Base-by-base conservation (phyloP, 2,329 filamentous ascomycete genomes). In the Fusarium newnesense region DNA sequence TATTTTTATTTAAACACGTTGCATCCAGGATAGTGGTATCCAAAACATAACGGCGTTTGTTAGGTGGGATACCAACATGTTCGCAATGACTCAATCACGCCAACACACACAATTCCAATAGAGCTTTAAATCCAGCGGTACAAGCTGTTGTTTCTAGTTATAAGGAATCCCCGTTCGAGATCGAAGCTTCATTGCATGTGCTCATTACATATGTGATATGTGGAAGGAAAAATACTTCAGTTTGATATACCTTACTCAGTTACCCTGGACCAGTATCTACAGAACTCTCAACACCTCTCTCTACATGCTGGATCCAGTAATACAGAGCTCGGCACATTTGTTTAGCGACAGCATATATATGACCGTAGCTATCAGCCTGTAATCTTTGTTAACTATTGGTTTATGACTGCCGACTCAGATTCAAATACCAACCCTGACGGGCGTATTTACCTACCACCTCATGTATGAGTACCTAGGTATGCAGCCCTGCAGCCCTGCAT, bases 1-100 rank as follows among this genome's bases (percentile, higher is more conserved):
- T 28, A 4, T 44, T 37, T 47, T 59, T 47, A n/a, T 39, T 60
- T 30, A 53, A 72, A 69, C 44, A 53, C 49, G 36, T 42, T 60
- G 40, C 37, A 9, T n/a, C n/a, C 10, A 54, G 13, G 11, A n/a
- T n/a, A 40, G 19, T n/a, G 19, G 13, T 40, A 28, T 28, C 13
- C 15, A 21, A 37, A 21, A 2, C 18, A 26, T 11, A 9, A 19
- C 7, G 19, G 18, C 36, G 13, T 53, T 21, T 16, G 13, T 39
- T 10, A 39, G 9, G 24, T 39, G 28, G 21, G n/a, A 26, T 8
- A 34, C 16, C 18, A 15, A 34, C 30, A 16, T 19, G 18, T 19
- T 36, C n/a, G n/a, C 12, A 21, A 36, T 26, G 19, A 26, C 32
- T 15, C 15, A 16, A 26, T 26, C 32, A 52, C 12, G 9, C n/a